These are phyloP conservation scores for Phialemonium atrogriseum DNA, from an alignment of 2,329 filamentous ascomycete genomes.

Conservation along the genomic window DNA sequence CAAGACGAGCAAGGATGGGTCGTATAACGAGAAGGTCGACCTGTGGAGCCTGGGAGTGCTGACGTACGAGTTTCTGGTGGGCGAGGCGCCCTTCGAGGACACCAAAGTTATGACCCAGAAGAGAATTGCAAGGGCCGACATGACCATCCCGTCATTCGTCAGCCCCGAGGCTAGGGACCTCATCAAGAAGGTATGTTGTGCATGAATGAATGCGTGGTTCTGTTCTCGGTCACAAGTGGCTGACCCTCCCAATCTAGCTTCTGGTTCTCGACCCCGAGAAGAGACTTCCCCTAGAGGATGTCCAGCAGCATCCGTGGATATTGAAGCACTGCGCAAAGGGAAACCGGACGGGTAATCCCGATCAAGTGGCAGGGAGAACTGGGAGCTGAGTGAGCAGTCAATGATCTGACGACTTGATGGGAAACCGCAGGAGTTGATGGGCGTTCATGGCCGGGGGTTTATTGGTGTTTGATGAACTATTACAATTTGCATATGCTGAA, in stretches of 20 bases:
- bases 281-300: slow-evolving; percentile 79
- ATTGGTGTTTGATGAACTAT: too few species aligned
- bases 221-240: slow-evolving; percentile 1
- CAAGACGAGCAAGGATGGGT: slow-evolving; percentile 72
- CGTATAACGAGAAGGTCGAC: slow-evolving; percentile 91
- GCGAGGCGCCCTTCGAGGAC: slow-evolving; percentile 95
- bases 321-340: slow-evolving; percentile 80
- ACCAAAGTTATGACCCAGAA: slow-evolving; percentile 90
- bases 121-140: slow-evolving; percentile 80
- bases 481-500: slow-evolving; percentile 17
- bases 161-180: slow-evolving; percentile 85
- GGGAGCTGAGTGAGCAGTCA: slow-evolving; percentile 11
- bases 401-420: slow-evolving; percentile 10
- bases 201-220: slow-evolving; percentile 13
- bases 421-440: slow-evolving; percentile 4
- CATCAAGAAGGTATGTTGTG: slow-evolving; percentile 66
- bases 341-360: slow-evolving; percentile 43
- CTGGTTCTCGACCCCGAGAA: slow-evolving; percentile 92
- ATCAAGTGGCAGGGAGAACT: slow-evolving; percentile 15
- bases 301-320: slow-evolving; percentile 91
- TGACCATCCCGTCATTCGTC: slow-evolving; percentile 85
- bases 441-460: too few species aligned
- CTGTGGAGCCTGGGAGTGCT: slow-evolving; percentile 92
- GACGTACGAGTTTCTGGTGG: slow-evolving; percentile 93
- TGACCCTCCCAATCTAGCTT: slow-evolving; percentile 42